These are phyloP conservation scores for Paraphaeosphaeria sporulosa DNA, from an alignment of 2,329 filamentous ascomycete species.

Conservation along the genomic window DNA sequence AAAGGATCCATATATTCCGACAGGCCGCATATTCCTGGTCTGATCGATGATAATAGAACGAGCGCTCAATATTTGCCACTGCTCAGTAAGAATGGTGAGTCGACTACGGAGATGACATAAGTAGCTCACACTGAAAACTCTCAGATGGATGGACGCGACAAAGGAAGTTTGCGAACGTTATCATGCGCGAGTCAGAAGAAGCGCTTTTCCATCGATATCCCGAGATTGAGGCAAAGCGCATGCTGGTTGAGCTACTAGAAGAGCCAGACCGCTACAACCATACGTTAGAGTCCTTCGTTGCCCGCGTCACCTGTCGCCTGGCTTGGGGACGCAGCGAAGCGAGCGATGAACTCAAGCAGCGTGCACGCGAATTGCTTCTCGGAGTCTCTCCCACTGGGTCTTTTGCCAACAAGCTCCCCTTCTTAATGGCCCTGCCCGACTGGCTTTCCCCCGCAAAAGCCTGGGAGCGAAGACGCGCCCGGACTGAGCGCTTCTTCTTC, in stretches of 20 bases:
- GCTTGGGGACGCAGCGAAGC: constrained; percentile 56
- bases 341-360: constrained; percentile 57
- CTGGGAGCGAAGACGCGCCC: constrained; percentile 54
- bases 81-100: constrained; percentile 53
- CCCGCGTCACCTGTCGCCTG: constrained; percentile 56
- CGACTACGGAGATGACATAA: not conserved
- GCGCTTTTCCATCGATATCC: constrained; percentile 53
- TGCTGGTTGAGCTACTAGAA: constrained; percentile 54
- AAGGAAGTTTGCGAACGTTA: constrained; percentile 54
- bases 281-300: constrained; percentile 54
- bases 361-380: constrained; percentile 55
- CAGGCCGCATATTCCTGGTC: constrained; percentile 54
- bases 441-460: constrained; percentile 53
- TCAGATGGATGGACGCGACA: constrained; percentile 52
- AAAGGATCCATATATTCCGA: constrained; percentile 57
- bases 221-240: constrained; percentile 54
- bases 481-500: constrained; percentile 54
- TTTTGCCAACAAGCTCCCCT: constrained; percentile 55
- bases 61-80: constrained; percentile 56
- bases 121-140: constrained; percentile 23
- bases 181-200: constrained; percentile 55
- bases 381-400: constrained; percentile 57
- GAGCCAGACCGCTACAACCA: constrained; percentile 54
- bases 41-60: constrained; percentile 54
- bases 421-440: constrained; percentile 55